These are phyloP conservation scores for Globisporangium alternatum DNA, from an alignment of 352 stramenopile genomes.

Conservation along the genomic window DNA sequence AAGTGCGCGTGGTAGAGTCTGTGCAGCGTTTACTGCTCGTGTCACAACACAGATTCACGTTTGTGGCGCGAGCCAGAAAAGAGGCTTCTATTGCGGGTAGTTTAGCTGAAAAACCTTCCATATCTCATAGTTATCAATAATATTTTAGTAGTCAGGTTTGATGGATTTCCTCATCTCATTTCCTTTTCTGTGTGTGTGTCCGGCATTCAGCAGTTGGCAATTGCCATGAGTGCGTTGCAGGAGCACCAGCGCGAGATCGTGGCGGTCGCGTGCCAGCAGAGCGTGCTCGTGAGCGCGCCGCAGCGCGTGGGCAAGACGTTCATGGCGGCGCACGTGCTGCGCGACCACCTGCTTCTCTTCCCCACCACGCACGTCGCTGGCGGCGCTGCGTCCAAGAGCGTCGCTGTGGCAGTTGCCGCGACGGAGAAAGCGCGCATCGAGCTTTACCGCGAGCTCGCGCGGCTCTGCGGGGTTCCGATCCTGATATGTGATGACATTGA, in stretches of 20 bases:
- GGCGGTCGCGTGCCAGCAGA: conserved; percentile 55
- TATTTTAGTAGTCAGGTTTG: not conserved
- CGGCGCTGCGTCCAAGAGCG: not conserved
- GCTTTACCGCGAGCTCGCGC: conserved; percentile 39
- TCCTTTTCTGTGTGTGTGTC: not conserved
- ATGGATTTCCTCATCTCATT: conserved; percentile 3
- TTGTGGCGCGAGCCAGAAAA: not conserved
- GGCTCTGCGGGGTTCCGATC: conserved; percentile 38
- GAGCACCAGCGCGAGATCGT: conserved; percentile 73
- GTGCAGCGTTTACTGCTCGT: not conserved
- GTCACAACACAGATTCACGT: not conserved
- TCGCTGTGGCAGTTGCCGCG: conserved; percentile 44
- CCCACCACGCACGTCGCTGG: not conserved
- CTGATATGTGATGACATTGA: conserved; percentile 17
- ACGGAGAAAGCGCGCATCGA: conserved; percentile 24
- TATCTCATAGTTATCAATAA: not conserved
- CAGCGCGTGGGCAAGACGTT: conserved; percentile 71
- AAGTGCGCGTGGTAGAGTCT: not conserved
- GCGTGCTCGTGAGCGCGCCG: conserved; percentile 58
- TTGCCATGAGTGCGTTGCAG: conserved; percentile 29
- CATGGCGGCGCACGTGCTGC: conserved; percentile 47
- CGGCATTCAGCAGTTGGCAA: not conserved
- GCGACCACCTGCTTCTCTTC: conserved; percentile 26
- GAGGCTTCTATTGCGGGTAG: not conserved
- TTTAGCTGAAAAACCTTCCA: not conserved